Evolutionary conservation across 2,329 filamentous ascomycete genomes (phyloP).

Genomic region (Fusarium oxysporum): DNA sequence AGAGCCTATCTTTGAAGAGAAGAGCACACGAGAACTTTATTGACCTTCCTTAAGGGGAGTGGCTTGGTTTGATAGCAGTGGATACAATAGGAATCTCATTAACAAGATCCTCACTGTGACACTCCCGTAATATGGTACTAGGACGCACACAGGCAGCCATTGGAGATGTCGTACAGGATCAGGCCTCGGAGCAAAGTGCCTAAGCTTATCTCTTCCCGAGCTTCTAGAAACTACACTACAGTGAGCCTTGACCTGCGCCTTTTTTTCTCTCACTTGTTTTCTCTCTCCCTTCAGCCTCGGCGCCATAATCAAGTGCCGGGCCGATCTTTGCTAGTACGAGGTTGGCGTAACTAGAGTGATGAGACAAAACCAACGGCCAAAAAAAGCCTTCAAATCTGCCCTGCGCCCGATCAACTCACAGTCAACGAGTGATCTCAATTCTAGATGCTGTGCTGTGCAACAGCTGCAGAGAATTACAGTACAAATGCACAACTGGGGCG

Average conservation of each 20-base stretch:
- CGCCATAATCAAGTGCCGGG: not conserved
- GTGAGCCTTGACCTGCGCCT: not conserved
- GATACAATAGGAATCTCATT: conserved; percentile 17
- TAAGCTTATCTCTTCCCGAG: conserved; percentile 22
- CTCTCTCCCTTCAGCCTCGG: conserved; percentile 7
- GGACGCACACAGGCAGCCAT: not conserved
- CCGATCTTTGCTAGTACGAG: conserved; percentile 16
- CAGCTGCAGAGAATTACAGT: not conserved
- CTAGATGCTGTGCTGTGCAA: not conserved
- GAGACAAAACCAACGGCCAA: not conserved
- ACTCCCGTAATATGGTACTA: not conserved
- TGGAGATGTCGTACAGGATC: not conserved
- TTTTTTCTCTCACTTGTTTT: not conserved
- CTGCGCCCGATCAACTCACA: conserved; percentile 10
- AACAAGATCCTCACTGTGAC: not conserved
- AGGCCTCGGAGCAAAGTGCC: conserved; percentile 1
- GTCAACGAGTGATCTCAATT: not conserved
- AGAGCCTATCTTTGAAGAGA: conserved; percentile 15
- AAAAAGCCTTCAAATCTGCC: conserved; percentile 15
- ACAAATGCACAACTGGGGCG: conserved; percentile 16
- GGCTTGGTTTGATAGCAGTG: conserved; percentile 31
- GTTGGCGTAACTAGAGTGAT: conserved; percentile 2
- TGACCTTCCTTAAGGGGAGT: conserved; percentile 36
- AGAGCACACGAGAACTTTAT: not conserved
- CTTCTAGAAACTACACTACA: conserved; percentile 16